Conservation (phyloP, 106 monocot genomes). For the Allium fistulosum region DNA sequence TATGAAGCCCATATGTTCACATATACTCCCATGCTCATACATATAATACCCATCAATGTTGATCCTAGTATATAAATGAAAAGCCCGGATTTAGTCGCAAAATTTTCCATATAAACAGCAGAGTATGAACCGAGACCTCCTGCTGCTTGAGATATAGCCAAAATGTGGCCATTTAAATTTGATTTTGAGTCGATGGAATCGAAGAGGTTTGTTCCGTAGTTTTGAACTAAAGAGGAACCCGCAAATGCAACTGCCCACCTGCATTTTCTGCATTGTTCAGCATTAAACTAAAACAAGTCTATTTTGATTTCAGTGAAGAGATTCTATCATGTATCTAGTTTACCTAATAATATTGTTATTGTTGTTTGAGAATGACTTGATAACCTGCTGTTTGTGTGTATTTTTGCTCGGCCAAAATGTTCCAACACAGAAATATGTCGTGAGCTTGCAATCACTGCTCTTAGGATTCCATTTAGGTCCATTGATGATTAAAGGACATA, state of each 20-base stretch:
- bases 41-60: slow-evolving; percentile 28
- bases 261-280: slow-evolving; percentile 3
- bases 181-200: slow-evolving; percentile 40
- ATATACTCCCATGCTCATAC: slow-evolving; percentile 26
- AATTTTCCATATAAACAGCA: slow-evolving; percentile 34
- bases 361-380: too few species aligned
- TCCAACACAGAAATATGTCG: too few species aligned
- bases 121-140: slow-evolving; percentile 38
- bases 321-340: too few species aligned
- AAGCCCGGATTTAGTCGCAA: slow-evolving; percentile 14
- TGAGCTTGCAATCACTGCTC: too few species aligned
- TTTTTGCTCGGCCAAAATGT: too few species aligned
- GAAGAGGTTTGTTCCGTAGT: slow-evolving; percentile 47
- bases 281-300: too few species aligned
- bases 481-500: too few species aligned
- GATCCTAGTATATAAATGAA: slow-evolving; percentile 31
- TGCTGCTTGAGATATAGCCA: slow-evolving; percentile 37
- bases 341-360: too few species aligned
- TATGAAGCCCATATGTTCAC: slow-evolving; percentile 30
- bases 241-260: slow-evolving; percentile 48
- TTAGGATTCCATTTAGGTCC: too few species aligned
- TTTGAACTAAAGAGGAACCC: slow-evolving; percentile 34
- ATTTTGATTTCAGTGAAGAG: too few species aligned
- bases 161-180: slow-evolving; percentile 39
- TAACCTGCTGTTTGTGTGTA: too few species aligned